Base-by-base conservation (phyloP, 2,329 filamentous ascomycete species). In the Emmonsiellopsis sp. region DNA sequence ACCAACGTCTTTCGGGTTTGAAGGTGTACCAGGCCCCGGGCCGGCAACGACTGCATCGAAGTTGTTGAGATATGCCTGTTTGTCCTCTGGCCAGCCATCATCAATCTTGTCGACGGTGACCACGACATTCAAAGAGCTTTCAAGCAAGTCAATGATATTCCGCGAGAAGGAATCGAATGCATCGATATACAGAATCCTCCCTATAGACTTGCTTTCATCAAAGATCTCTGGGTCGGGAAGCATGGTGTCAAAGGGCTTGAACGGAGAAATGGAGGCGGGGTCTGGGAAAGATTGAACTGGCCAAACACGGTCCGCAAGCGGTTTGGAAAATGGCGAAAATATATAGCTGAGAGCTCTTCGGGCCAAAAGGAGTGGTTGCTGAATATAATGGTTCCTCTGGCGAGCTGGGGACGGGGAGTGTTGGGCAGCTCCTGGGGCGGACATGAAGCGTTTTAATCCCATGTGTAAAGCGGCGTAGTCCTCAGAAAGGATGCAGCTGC, bases 131-230 rank as follows among this genome's bases (percentile, higher is more conserved):
- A 95, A 77, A 3, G 82, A 77, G 3, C 85, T 82, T 61, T 86
- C 80, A 46, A 97, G 77, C 36, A 95, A 80, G 5, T 87, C 84
- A 51, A 94, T 83, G 63, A 97, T 93, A 72, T 96, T 97, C 72
- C 95, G 91, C 53, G 90, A 88, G 71, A 96, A 98, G 42, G 91
- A 96, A 74, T 98, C 93, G 71, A 95, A 95, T 57, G 92, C 91
- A 69, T 97, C 93, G 60, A 98, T 78, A 71, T 95, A 95, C 58
- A 97, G 81, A 57, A 97, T 86, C 34, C 32, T 42, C 9, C 11
- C 9, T 17, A 31, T 8, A 17, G 21, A 27, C 21, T 27, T 3
- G 21, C 21, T 27, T 27, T 21, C 11, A 7, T 40, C 40, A 3
- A 49, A 39, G 36, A 9, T 6, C 13, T 39, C 36, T 39, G 36